Base-by-base conservation (phyloP, 805 yeast species). In the Candida dendrica region DNA sequence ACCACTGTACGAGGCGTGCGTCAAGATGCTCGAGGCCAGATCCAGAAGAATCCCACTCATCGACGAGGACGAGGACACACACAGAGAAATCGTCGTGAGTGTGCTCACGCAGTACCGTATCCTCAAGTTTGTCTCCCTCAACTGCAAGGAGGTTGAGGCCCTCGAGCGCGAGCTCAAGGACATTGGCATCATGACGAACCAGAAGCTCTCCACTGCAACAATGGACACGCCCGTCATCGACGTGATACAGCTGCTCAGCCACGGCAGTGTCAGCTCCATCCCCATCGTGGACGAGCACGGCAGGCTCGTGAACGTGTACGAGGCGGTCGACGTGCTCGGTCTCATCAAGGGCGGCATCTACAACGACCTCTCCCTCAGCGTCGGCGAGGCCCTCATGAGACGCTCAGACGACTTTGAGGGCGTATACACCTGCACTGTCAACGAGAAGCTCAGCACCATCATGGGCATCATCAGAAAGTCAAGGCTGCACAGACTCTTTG, bases 341-440 rank as follows among this genome's bases (percentile, higher is more conserved):
- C 69, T 93, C 51, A 88, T 93, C 45, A 91, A 90, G 63, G 96
- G 96, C 33, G 97, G 97, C 4, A 81, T 89, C 58, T 89, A 91
- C 57, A 84, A 89, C 31, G 98, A 93, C 62, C 68, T 91, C 47
- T 84, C 89, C 33, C 69, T 93, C 51, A 82, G 91, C 44, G 96
- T 93, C 4, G 99, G 98, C 3, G 97, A 93, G 62, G 98, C 98
- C 0, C 69, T 93, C 41, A 78, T 93, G 79, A 79, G 95, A 63
- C 72, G 96, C 58, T 81, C 95, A 4, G 96, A 90, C 52, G 97
- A 93, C 59, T 93, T 91, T 55, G 98, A 93, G 63, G 98, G 99
- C 45, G 98, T 93, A 13, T 87, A 89, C 64, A 93, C 98, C 0
- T 93, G 98, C 64, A 87, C 97, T 0, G 72, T 80, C 49, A 75